Conservation (phyloP, 208 protist genomes). For the Phytomonas serpens region DNA sequence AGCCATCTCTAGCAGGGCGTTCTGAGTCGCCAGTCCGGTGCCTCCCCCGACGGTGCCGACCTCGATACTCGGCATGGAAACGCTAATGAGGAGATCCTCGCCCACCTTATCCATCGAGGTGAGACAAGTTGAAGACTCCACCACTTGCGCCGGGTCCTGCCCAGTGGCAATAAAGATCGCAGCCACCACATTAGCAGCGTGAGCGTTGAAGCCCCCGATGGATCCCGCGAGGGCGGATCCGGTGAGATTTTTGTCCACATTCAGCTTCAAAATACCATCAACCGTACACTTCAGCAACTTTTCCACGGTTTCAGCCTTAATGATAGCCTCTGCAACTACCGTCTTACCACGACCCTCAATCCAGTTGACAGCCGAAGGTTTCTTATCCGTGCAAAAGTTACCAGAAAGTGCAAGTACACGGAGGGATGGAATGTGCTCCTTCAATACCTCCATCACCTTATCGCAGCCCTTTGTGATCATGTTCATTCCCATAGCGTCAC, state of each 20-base stretch:
- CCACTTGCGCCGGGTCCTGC: constrained; percentile 98
- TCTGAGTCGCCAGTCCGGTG: constrained; percentile 92
- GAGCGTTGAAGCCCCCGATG: constrained; percentile 97
- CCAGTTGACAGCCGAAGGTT: constrained; percentile 97
- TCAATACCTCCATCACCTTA: constrained; percentile 79
- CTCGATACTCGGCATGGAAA: constrained; percentile 98
- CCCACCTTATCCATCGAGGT: constrained; percentile 92
- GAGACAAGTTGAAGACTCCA: constrained; percentile 96
- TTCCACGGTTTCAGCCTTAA: constrained; percentile 87
- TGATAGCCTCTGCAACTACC: constrained; percentile 92
- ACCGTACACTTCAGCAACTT: constrained; percentile 93
- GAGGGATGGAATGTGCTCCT: constrained; percentile 89
- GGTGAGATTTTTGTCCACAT: constrained; percentile 95
- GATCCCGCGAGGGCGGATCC: constrained; percentile 97
- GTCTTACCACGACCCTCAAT: constrained; percentile 95
- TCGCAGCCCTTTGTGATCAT: constrained; percentile 98
- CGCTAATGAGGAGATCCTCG: constrained; percentile 92
- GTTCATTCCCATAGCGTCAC: constrained; percentile 99
- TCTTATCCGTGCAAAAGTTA: constrained; percentile 99
- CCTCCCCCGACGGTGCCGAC: constrained; percentile 98
- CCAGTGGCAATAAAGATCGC: constrained; percentile 96
- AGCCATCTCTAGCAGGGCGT: constrained; percentile 91
- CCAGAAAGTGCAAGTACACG: constrained; percentile 91
- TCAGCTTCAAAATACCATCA: constrained; percentile 87
- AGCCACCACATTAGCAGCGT: constrained; percentile 97